A percentile compares a stretch with the other conserved stretches of the same genome.
Conservation (phyloP, 2,329 filamentous ascomycete genomes). For the Claviceps purpurea region DNA sequence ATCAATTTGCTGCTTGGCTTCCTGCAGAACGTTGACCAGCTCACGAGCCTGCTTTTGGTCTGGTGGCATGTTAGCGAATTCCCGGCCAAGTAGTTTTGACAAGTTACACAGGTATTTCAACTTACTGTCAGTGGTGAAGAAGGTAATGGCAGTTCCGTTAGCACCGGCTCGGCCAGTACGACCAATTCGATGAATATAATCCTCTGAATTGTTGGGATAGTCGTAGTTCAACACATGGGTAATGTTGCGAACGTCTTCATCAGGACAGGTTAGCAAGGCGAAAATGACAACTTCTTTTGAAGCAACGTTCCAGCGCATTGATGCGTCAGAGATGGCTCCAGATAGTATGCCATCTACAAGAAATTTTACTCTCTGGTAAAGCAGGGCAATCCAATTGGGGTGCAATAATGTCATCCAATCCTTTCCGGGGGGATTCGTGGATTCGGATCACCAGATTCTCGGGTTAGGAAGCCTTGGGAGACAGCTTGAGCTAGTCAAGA, state of each 20-base stretch:
- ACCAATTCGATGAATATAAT: conserved; percentile 95
- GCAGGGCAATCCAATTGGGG: conserved; percentile 40
- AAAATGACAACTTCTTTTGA: conserved; percentile 27
- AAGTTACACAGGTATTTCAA: conserved; percentile 15
- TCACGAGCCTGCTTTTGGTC: conserved; percentile 94
- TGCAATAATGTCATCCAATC: conserved; percentile 41
- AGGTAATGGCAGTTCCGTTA: conserved; percentile 90
- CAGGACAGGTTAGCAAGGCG: conserved; percentile 61
- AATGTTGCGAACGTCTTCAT: conserved; percentile 96
- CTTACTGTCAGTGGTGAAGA: conserved; percentile 99
- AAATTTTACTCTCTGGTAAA: conserved; percentile 40
- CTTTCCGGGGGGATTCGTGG: conserved; percentile 21
- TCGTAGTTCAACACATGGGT: conserved; percentile 99
- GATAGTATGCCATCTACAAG: conserved; percentile 32
- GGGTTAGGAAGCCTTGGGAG: conserved; percentile 43
- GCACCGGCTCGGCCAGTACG: conserved; percentile 92
- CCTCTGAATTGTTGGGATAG: conserved; percentile 97
- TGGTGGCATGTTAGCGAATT: conserved; percentile 19
- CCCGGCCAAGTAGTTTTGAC: background rate
- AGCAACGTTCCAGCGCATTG: conserved; percentile 48
- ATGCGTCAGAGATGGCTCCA: conserved; percentile 30
- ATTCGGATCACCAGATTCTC: conserved; percentile 40
- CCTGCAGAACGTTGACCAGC: conserved; percentile 79
- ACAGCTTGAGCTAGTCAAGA: conserved; percentile 67
- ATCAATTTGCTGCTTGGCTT: conserved; percentile 97